Percentiles rank a stretch among this genome's conserved stretches.
These are phyloP conservation scores for Cyclotella cryptica DNA, from an alignment of 108 stramenopile genomes.

Conservation along the genomic window DNA sequence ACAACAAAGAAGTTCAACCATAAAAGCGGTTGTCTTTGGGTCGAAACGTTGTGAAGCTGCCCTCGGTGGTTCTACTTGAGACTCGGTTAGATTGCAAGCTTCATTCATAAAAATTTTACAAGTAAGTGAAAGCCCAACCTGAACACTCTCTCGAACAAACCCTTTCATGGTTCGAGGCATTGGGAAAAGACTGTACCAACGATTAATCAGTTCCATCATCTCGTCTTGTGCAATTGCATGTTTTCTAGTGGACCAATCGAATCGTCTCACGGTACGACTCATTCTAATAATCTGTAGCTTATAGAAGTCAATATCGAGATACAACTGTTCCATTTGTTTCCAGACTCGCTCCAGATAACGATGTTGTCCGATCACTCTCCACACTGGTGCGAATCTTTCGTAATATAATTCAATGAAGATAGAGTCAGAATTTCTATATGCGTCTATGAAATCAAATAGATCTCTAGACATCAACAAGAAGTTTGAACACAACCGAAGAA, in stretches of 20 bases:
- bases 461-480: conserved; percentile 8
- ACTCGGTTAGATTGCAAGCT: background rate
- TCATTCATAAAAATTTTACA: conserved; percentile 1
- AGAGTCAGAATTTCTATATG: conserved; percentile 6
- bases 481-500: background rate
- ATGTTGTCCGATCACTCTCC: conserved; percentile 8
- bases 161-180: background rate
- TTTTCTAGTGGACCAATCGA: conserved; percentile 3
- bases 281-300: background rate
- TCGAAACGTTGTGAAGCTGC: background rate
- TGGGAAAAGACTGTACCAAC: background rate
- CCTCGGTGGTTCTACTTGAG: background rate
- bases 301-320: background rate
- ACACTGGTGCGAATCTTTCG: conserved; percentile 1
- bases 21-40: background rate
- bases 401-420: conserved; percentile 5
- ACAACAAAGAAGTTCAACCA: background rate
- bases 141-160: background rate
- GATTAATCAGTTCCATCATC: conserved; percentile 11
- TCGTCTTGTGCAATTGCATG: conserved; percentile 13
- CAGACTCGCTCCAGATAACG: background rate
- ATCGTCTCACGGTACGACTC: conserved; percentile 6
- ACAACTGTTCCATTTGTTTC: conserved; percentile 1
- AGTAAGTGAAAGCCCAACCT: background rate
- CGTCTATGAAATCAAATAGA: conserved; percentile 1